Evolutionary conservation across 139 green algal species (phyloP).

Genomic region (Raphidocelis subcapitata): DNA sequence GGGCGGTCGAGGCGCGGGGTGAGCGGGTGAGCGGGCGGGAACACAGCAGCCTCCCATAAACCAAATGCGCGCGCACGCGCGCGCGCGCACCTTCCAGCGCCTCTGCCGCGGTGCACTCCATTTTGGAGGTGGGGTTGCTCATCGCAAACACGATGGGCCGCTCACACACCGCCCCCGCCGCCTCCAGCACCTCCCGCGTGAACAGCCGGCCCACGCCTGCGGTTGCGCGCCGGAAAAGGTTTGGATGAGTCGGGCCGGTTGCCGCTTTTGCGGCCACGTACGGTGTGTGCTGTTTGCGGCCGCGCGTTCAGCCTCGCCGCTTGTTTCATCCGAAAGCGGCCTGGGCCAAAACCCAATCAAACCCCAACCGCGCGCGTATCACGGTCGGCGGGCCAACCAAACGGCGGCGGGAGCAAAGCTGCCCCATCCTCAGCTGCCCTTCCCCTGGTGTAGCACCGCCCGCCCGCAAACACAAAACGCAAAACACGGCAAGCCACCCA

Average conservation of each 20-base stretch:
- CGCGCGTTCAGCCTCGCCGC: too few relatives aligned
- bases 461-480: background rate
- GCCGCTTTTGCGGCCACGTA: too few relatives aligned
- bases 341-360: too few relatives aligned
- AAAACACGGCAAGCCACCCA: conserved; percentile 15
- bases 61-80: background rate
- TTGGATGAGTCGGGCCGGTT: background rate
- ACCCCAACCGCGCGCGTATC: too few relatives aligned
- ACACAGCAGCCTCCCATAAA: background rate
- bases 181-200: conserved; percentile 55
- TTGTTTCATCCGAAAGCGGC: too few relatives aligned
- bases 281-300: too few relatives aligned
- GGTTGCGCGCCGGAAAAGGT: background rate
- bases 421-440: too few relatives aligned
- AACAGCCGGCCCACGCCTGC: conserved; percentile 62
- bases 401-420: too few relatives aligned
- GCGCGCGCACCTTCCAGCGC: too few relatives aligned
- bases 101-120: conserved; percentile 71
- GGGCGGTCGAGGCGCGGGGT: too few relatives aligned
- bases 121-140: conserved; percentile 86
- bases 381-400: too few relatives aligned
- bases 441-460: background rate
- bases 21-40: too few relatives aligned
- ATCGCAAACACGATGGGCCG: conserved; percentile 89
- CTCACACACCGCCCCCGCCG: conserved; percentile 60